Base-by-base conservation (phyloP, 2,329 filamentous ascomycete species). In the Penicillium freii region DNA sequence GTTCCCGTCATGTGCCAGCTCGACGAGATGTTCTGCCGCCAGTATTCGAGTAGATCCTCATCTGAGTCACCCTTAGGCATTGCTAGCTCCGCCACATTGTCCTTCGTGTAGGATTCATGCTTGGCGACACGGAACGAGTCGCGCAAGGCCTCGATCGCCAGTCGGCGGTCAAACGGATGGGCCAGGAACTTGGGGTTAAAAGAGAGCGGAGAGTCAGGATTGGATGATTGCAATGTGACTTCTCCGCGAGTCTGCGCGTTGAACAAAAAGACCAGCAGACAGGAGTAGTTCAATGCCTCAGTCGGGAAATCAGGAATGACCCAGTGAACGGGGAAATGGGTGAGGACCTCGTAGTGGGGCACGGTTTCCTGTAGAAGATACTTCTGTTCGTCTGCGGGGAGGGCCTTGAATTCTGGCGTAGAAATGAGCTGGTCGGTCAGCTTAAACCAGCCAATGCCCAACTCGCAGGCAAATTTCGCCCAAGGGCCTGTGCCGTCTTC, bases 1-100 rank as follows among this genome's bases (percentile, higher is more conserved):
- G 84, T 87, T 0, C 82, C 81, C 1, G 75, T 81, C 79, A 79
- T 84, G 66, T 82, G 83, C 81, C 78, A 85, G 59, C 75, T 82
- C 1, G 77, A 81, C 33, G 69, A 75, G 33, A 77, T 73, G 23
- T 71, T 79, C 46, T 78, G 69, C 48, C 70, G 73, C 77, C 77
- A 84, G 63, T 77, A 74, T 17, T 76, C 77, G n/a, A 77, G 62
- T 13, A 87, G 71, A 52, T 86, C 82, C 50, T 83, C 82, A 19
- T 86, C 83, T 0, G 76, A 78, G 0, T 79, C 77, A n/a, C 77
- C 75, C 23, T 73, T 65, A 0, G 84, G 83, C 13, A 72, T 79
- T 0, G 73, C 70, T 29, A 84, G 61, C 51, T 73, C 70, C 0
- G 67, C 69, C 1, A 81, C 67, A 2, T 73, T 80, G 52, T 81